Base-by-base conservation (phyloP, 768 basidiomycete species). In the Mycena vulgaris region DNA sequence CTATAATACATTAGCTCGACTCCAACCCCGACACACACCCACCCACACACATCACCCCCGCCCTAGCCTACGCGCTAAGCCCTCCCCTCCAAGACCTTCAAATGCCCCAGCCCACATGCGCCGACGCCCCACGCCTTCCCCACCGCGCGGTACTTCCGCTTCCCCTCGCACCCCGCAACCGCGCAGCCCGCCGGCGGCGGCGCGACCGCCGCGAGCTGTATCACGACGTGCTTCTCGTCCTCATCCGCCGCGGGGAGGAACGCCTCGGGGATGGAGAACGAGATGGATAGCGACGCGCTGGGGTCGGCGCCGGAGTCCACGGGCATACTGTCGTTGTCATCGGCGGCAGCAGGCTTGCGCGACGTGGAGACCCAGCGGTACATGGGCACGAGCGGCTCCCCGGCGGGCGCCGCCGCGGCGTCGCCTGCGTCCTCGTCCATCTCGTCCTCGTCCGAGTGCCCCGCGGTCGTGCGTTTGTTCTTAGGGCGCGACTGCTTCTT, bases 401-500 rank as follows among this genome's bases (percentile, higher is more conserved):
- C 66, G 7, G 72, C 61, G 10, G 66, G 11, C 11, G 45, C 21
- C 3, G 56, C 64, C 21, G 76, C 78, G 2, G 66, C 73, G 7
- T 79, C 81, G n/a, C n/a, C n/a, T n/a, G n/a, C n/a, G 9, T 77
- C 83, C 0, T 39, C 72, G 51, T 88, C 87, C 13, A 85, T 83
- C 31, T 71, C 70, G 30, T 63, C 70, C 30, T 66, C 72, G 62
- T 64, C 72, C 14, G 19, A 85, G 82, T 5, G 83, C 3, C 82
- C 80, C n/a, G 84, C 73, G 1, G 80, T 82, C 47, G 80, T 85
- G 28, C 85, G 85, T 66, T 82, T 85, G 45, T 76, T 82, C 49
- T 83, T 83, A 1, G 85, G 77, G 10, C 87, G 84, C 10, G 86
- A 85, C 66, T 88, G 89, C 76, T 90, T 90, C 75, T 90, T 89